Evolutionary conservation across 2,329 filamentous ascomycete species (phyloP).

Genomic region (Scedosporium aurantiacum): DNA sequence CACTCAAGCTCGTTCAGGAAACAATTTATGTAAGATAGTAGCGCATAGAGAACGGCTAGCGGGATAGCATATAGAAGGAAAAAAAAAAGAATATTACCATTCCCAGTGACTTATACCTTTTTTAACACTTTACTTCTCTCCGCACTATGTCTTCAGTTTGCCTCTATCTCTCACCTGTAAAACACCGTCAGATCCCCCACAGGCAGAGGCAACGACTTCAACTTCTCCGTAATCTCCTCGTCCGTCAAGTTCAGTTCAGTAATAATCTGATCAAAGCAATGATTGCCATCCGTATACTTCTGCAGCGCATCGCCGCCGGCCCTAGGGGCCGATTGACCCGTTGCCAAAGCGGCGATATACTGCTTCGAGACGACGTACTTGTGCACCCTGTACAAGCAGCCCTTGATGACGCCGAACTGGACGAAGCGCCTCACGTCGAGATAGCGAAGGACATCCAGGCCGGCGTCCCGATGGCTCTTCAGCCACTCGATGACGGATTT

Average conservation of each 20-base stretch:
- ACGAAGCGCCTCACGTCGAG: conserved; percentile 87
- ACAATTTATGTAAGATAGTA: background rate
- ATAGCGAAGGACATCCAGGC: conserved; percentile 55
- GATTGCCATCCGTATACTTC: conserved; percentile 61
- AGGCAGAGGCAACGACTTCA: conserved; percentile 46
- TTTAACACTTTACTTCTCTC: background rate
- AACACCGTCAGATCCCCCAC: conserved; percentile 43
- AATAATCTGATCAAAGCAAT: conserved; percentile 74
- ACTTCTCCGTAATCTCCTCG: conserved; percentile 55
- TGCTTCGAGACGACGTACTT: conserved; percentile 71
- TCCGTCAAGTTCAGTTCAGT: conserved; percentile 63
- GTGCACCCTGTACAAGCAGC: conserved; percentile 83
- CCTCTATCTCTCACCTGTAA: conserved; percentile 29
- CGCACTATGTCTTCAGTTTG: background rate
- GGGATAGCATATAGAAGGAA: background rate
- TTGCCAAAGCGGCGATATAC: conserved; percentile 45
- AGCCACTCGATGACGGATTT: conserved; percentile 84
- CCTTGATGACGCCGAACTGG: conserved; percentile 93
- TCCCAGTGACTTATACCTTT: background rate
- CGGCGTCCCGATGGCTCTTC: conserved; percentile 56
- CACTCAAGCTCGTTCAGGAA: background rate
- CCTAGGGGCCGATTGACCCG: conserved; percentile 34
- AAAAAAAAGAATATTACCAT: background rate
- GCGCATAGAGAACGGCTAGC: background rate
- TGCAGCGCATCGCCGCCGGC: conserved; percentile 42